Percentiles rank a stretch among this genome's conserved stretches.
phyloP scores from a whole-genome alignment of 2,329 filamentous ascomycete species.

The Stemphylium lycopersici region DNA sequence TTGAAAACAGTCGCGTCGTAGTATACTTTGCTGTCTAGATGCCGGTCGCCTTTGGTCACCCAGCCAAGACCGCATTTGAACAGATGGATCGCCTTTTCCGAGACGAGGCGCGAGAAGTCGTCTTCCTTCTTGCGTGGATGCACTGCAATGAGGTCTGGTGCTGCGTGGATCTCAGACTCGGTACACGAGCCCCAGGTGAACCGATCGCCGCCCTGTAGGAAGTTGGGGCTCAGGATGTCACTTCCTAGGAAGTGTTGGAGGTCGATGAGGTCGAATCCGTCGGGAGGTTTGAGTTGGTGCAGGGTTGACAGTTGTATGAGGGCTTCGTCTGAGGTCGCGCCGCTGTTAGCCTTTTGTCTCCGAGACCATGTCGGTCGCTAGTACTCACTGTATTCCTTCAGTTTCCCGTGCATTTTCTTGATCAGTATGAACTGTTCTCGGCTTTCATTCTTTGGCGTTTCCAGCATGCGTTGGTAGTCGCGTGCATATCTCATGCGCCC shows the following conservation, averaged over 20 bases:
- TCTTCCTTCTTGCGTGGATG: slow-evolving; percentile 11
- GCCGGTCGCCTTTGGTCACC: neutral
- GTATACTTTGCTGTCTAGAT: neutral
- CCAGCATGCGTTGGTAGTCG: neutral
- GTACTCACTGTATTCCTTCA: slow-evolving; percentile 8
- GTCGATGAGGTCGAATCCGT: slow-evolving; percentile 11
- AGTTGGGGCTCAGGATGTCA: neutral
- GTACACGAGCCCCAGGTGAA: neutral
- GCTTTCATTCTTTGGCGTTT: neutral
- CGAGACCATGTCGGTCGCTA: too few species aligned
- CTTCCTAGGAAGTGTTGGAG: slow-evolving; percentile 10
- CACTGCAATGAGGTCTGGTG: slow-evolving; percentile 9
- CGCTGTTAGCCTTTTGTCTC: neutral
- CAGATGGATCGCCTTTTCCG: slow-evolving; percentile 9
- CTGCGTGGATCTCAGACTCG: neutral
- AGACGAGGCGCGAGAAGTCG: slow-evolving; percentile 13
- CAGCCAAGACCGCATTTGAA: slow-evolving; percentile 7
- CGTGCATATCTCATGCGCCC: neutral
- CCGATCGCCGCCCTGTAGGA: neutral
- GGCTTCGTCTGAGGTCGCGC: neutral
- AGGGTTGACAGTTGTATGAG: slow-evolving; percentile 8
- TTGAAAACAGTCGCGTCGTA: neutral
- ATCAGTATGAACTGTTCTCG: neutral
- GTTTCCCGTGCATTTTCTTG: neutral
- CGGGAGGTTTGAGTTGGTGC: neutral